Evolutionary conservation across 176 grass and related monocot species (phyloP), one percentile per base, ranked within the genome.

Genomic region (Guadua angustifolia): DNA sequence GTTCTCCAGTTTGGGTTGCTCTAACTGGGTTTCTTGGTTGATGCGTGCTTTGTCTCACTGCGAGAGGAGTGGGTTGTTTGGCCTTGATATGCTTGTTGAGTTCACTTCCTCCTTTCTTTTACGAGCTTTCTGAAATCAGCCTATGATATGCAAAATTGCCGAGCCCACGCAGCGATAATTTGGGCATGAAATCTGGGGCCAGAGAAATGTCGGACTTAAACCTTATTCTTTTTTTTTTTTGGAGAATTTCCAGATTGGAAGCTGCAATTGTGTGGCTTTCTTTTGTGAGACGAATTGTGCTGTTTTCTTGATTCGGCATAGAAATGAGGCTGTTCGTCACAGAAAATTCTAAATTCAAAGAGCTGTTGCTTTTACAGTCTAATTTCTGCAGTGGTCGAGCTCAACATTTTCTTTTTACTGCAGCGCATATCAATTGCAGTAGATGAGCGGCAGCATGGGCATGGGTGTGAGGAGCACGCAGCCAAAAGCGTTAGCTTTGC

Each of bases 381-480:
- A 71, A 51, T 66, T 58, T 70, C 32, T 32, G 33, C 36, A 29
- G 35, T 52, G 13, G 36, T 74, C 66, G 12, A 75, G 21, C 42
- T 79, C 43, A 59, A 12, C 22, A 74, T 2, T 47, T 53, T 53
- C 5, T 13, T 66, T 71, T 79, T 84, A 61, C 67, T 82, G 85
- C 88, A 92, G 90, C 85, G 71, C 70, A 60, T 90, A 58, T 51
- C 82, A 40, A 18, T 69, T 52, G 88, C 74, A 89, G 77, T 83
- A 67, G 86, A 77, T 83, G 71, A 86, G 82, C 36, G 83, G 72
- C 75, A 62, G 66, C 84, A 95, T 87, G 89, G 86, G 62, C 83
- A 94, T 92, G 90, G 88, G 75, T 66, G 75, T 32, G 82, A 90
- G 87, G 85, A 92, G 84, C 93, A 95, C 79, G 88, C 82, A 90